Conservation (phyloP, 129 eudicot species). For the Centella asiatica region DNA sequence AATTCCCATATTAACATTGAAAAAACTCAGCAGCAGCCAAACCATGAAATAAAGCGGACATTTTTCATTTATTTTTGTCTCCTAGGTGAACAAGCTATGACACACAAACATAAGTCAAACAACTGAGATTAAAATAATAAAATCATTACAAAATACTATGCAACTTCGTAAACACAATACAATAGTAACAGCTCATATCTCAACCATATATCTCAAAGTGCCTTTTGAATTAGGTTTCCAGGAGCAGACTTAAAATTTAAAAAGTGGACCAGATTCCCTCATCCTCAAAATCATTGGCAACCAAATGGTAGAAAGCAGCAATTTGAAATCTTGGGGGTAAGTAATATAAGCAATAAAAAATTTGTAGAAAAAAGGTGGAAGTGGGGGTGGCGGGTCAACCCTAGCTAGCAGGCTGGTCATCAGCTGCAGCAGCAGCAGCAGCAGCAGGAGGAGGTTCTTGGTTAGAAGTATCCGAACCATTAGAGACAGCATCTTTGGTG, state of each 20-base stretch:
- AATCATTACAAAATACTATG: background rate
- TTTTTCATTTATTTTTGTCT: too few relatives aligned
- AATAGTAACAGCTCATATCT: background rate
- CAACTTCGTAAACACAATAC: background rate
- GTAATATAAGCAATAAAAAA: background rate
- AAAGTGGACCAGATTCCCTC: slow-evolving; percentile 6
- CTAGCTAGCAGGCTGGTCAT: slow-evolving; percentile 37
- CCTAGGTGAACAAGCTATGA: too few relatives aligned
- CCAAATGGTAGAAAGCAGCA: background rate
- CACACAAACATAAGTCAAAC: too few relatives aligned
- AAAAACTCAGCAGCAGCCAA: too few relatives aligned
- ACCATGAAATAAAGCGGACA: too few relatives aligned
- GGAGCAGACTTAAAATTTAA: background rate
- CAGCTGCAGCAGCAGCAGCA: slow-evolving; percentile 29
- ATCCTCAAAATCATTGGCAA: background rate
- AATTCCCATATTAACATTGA: too few relatives aligned
- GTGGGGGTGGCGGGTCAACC: background rate
- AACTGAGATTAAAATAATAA: too few relatives aligned
- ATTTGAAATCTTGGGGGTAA: background rate
- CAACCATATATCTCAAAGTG: background rate
- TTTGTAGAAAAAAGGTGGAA: background rate
- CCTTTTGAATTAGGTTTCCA: background rate
- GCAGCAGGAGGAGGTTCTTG: slow-evolving; percentile 28
- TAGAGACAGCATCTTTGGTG: slow-evolving; percentile 30
- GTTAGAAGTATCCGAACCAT: slow-evolving; percentile 22